Evolutionary conservation across 2,329 filamentous ascomycete genomes (phyloP).

Genomic region (Aaosphaeria pasadenensis): DNA sequence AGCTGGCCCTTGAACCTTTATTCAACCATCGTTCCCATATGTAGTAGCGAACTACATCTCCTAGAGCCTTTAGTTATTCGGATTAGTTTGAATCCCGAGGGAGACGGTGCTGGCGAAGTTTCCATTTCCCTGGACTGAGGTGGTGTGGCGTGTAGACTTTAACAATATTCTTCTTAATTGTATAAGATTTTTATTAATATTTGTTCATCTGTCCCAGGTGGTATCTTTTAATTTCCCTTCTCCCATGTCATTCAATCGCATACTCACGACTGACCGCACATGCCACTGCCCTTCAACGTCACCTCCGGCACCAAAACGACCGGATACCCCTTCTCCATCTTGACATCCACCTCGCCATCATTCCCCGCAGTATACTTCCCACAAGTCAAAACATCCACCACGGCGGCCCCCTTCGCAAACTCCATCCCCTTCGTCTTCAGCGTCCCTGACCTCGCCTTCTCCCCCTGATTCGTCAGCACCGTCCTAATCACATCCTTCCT

Average conservation of each 20-base stretch:
- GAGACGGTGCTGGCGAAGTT: too few species aligned
- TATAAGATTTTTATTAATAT: too few species aligned
- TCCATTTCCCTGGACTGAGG: too few species aligned
- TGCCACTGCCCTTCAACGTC: neutral
- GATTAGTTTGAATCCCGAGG: too few species aligned
- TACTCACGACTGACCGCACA: neutral
- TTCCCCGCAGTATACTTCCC: slow-evolving; percentile 3
- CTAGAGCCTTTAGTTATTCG: too few species aligned
- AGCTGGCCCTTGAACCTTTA: too few species aligned
- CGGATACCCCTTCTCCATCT: neutral
- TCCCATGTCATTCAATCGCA: neutral
- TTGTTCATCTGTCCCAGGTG: too few species aligned
- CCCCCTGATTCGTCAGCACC: slow-evolving; percentile 11
- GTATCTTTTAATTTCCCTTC: neutral
- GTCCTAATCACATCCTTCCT: slow-evolving; percentile 10
- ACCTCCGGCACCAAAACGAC: neutral
- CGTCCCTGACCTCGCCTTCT: slow-evolving; percentile 3
- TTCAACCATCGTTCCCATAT: too few species aligned
- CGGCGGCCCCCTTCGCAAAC: slow-evolving; percentile 8
- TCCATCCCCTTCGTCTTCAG: slow-evolving; percentile 8
- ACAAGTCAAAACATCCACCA: slow-evolving; percentile 10
- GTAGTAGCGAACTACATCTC: too few species aligned
- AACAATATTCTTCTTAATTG: too few species aligned
- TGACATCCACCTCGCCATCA: slow-evolving; percentile 2
- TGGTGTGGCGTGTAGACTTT: too few species aligned